A percentile compares a stretch with the other conserved stretches of the same genome.
Evolutionary conservation across 2,329 filamentous ascomycete species (phyloP).

Genomic region (Rhynchosporium agropyri): DNA sequence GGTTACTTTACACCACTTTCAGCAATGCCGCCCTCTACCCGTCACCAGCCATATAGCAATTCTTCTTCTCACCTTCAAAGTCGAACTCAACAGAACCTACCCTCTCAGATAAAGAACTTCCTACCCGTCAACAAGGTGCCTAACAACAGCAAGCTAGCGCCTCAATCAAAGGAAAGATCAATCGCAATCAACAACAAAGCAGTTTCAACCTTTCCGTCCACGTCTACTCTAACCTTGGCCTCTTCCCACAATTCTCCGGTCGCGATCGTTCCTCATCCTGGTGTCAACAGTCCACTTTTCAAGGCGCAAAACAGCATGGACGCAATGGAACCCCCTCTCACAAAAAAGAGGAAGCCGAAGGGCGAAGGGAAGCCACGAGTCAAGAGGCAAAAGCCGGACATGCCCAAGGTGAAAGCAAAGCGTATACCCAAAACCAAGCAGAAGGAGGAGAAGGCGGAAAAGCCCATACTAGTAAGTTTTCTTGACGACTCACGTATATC

Average conservation of each 20-base stretch:
- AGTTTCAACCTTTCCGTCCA: neutral
- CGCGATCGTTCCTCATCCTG: constrained; percentile 14
- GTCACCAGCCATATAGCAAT: constrained; percentile 6
- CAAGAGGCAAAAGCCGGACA: constrained; percentile 14
- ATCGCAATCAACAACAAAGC: constrained; percentile 5
- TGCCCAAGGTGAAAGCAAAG: constrained; percentile 3
- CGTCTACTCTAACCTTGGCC: neutral
- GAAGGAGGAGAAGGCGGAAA: constrained; percentile 23
- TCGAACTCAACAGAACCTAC: neutral
- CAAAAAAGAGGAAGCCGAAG: constrained; percentile 18
- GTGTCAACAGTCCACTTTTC: neutral
- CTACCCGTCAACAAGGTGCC: constrained; percentile 30
- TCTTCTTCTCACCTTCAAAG: neutral
- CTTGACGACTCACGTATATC: neutral
- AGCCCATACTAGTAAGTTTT: constrained; percentile 30
- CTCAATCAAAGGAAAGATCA: neutral
- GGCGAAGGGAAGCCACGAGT: constrained; percentile 10
- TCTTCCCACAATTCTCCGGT: constrained; percentile 13
- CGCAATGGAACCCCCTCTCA: neutral
- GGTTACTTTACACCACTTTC: constrained; percentile 4
- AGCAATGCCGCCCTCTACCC: constrained; percentile 5
- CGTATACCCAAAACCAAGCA: constrained; percentile 9
- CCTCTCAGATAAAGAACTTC: constrained; percentile 31
- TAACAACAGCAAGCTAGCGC: constrained; percentile 8
- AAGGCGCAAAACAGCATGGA: neutral